Percentiles rank a stretch among this genome's conserved stretches.
Conservation (phyloP, 768 basidiomycete genomes). For the Trametes cinnabarina region DNA sequence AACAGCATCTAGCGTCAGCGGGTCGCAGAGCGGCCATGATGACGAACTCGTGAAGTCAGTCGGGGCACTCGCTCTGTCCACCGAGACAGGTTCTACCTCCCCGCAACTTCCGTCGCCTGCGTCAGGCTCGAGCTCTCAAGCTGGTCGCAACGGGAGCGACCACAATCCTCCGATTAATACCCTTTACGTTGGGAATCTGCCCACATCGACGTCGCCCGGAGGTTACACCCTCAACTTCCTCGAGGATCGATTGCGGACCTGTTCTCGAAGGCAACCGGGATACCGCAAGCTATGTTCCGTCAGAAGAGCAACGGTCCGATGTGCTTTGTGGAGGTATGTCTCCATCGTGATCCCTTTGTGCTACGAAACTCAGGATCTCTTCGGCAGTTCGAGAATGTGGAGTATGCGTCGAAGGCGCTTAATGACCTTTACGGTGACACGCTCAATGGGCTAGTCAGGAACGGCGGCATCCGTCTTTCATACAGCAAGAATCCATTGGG, state of each 20-base stretch:
- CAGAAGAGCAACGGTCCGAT: slow-evolving; percentile 98
- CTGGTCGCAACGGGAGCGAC: slow-evolving; percentile 51
- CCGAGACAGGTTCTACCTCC: slow-evolving; percentile 54
- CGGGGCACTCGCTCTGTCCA: slow-evolving; percentile 50
- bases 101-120: slow-evolving; percentile 78
- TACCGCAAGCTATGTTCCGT: slow-evolving; percentile 92
- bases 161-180: slow-evolving; percentile 99
- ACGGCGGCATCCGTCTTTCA: slow-evolving; percentile 91
- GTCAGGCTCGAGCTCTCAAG: slow-evolving; percentile 55
- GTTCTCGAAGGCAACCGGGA: slow-evolving; percentile 75
- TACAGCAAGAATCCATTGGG: slow-evolving; percentile 99
- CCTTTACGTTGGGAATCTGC: slow-evolving; percentile 98
- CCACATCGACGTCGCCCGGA: slow-evolving; percentile 68
- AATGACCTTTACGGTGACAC: slow-evolving; percentile 88
- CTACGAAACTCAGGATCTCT: not conserved
- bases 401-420: slow-evolving; percentile 81
- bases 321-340: slow-evolving; percentile 94
- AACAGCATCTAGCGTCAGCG: slow-evolving; percentile 44
- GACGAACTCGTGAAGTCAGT: slow-evolving; percentile 34
- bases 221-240: slow-evolving; percentile 78
- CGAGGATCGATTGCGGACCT: slow-evolving; percentile 84
- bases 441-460: slow-evolving; percentile 90
- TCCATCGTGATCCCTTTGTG: not conserved
- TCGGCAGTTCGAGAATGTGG: slow-evolving; percentile 84
- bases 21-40: slow-evolving; percentile 34